Conservation (phyloP, 192 early-diverging fungal genomes). For the Rhizophagus sp. region DNA sequence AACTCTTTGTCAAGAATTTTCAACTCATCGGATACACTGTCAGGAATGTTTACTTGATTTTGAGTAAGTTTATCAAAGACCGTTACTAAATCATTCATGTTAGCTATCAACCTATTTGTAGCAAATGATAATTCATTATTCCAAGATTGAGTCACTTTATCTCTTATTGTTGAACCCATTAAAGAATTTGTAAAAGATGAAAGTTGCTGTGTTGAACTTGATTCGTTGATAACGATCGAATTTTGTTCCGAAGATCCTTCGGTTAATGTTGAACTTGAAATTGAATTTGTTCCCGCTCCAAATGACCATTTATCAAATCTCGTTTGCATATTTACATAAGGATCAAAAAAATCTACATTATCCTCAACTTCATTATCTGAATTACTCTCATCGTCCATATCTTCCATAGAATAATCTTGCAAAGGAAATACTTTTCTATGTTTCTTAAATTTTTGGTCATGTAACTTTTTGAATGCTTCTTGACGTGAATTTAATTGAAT, state of each 20-base stretch:
- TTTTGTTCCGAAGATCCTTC: not conserved
- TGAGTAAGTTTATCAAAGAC: not conserved
- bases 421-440: not conserved
- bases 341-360: not conserved
- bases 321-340: not conserved
- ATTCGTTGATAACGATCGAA: too few species aligned
- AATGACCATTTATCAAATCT: not conserved
- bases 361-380: not conserved
- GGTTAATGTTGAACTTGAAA: not conserved
- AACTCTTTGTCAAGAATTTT: not conserved
- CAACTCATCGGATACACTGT: not conserved
- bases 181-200: not conserved
- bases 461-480: not conserved
- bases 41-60: not conserved
- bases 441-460: not conserved
- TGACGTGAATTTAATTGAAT: not conserved
- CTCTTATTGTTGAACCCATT: not conserved
- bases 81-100: not conserved
- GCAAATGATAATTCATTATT: not conserved
- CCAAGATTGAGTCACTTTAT: not conserved
- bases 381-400: not conserved
- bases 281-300: not conserved
- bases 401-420: not conserved
- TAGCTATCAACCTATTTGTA: not conserved
- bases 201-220: not conserved